A percentile compares a stretch with the other conserved stretches of the same genome.
These are phyloP conservation scores for Didymella pinodella DNA, from an alignment of 2,329 filamentous ascomycete genomes.

Conservation along the genomic window DNA sequence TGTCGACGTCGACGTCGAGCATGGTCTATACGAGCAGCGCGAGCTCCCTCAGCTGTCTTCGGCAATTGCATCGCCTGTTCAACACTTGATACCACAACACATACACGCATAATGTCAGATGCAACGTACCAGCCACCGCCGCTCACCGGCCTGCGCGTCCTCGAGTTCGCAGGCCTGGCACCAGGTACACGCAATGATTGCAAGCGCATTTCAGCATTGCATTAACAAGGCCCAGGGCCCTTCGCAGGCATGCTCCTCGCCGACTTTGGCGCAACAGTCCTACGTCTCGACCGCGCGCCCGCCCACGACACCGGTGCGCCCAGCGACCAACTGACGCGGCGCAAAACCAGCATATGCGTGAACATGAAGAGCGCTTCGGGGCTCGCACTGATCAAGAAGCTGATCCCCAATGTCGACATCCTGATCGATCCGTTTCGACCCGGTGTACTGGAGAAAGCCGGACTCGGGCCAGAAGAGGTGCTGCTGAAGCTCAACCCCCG, in stretches of 20 bases:
- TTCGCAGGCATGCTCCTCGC: conserved; percentile 86
- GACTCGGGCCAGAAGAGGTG: conserved; percentile 72
- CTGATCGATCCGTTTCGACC: conserved; percentile 94
- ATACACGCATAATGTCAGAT: conserved; percentile 29
- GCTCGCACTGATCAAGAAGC: conserved; percentile 69
- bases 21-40: conserved; percentile 17
- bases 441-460: conserved; percentile 85
- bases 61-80: background rate
- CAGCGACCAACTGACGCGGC: conserved; percentile 77
- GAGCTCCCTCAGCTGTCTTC: background rate
- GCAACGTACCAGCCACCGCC: conserved; percentile 53
- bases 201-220: background rate
- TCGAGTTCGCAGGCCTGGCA: conserved; percentile 71
- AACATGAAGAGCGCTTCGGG: conserved; percentile 76
- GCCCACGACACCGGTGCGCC: conserved; percentile 61
- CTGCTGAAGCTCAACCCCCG: conserved; percentile 74
- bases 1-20: conserved; percentile 46
- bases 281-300: conserved; percentile 78
- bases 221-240: conserved; percentile 64
- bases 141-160: conserved; percentile 65
- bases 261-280: conserved; percentile 83
- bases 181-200: conserved; percentile 54
- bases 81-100: background rate
- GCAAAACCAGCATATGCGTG: conserved; percentile 80
- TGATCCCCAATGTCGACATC: conserved; percentile 73